These are phyloP conservation scores for Sechiopsis laciniata DNA, from an alignment of 306 rosid genomes.

Conservation along the genomic window DNA sequence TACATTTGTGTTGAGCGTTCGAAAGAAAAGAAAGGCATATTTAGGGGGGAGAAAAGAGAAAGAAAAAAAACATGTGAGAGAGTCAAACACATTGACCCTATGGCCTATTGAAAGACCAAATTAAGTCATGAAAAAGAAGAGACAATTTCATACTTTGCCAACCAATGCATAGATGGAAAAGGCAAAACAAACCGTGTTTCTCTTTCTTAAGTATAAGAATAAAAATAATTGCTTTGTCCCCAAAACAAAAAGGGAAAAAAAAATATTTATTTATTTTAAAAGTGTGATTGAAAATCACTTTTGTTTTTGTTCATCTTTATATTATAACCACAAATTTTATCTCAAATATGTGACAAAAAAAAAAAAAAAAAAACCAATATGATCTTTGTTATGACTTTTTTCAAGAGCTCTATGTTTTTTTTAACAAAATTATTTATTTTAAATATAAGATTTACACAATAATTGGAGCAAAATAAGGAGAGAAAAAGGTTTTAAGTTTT, in stretches of 20 bases:
- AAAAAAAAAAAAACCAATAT: background rate
- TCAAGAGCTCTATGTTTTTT: background rate
- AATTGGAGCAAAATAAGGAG: background rate
- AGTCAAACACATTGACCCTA: background rate
- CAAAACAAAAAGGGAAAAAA: too few relatives aligned
- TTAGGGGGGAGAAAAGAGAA: too few relatives aligned
- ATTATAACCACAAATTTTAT: background rate
- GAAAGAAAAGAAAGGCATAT: background rate
- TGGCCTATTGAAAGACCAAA: background rate
- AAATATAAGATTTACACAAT: background rate
- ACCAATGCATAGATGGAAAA: background rate
- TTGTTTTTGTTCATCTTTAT: background rate
- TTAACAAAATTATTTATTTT: too few relatives aligned
- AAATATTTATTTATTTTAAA: background rate
- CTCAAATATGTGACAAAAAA: background rate
- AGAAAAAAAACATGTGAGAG: background rate
- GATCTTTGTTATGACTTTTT: background rate
- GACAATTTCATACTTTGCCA: background rate
- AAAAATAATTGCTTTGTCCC: background rate
- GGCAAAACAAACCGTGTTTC: background rate
- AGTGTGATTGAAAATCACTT: background rate
- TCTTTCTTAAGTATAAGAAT: background rate
- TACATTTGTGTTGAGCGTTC: background rate
- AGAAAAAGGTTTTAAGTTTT: too few relatives aligned
- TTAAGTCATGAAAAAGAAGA: background rate